Evolutionary conservation across 768 basidiomycete genomes (phyloP).

Genomic region (Tulasnella calospora): DNA sequence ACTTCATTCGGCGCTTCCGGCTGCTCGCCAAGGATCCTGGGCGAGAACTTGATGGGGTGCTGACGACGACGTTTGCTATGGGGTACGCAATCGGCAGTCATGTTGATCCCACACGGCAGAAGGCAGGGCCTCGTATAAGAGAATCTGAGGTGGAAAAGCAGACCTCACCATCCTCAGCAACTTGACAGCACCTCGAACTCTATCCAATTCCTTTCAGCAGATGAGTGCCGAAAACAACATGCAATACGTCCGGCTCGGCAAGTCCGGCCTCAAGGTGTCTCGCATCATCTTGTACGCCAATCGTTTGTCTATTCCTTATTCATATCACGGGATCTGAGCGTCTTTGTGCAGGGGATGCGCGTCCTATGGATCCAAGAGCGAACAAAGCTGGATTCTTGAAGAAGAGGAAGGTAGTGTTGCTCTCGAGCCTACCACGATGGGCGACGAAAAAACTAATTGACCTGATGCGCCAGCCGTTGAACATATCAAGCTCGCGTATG

Average conservation of each 20-base stretch:
- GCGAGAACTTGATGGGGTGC: not conserved
- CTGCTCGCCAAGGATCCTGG: not conserved
- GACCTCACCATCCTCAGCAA: not conserved
- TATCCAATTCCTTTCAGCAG: not conserved
- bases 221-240: not conserved
- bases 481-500: constrained; percentile 1
- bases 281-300: not conserved
- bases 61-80: not conserved
- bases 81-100: not conserved
- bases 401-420: not conserved
- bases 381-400: not conserved
- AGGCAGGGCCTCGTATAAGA: not conserved
- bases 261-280: constrained; percentile 10
- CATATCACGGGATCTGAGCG: not conserved
- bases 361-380: not conserved
- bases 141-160: not conserved
- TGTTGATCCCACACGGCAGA: not conserved
- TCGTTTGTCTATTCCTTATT: not conserved
- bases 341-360: not conserved
- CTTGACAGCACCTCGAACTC: not conserved
- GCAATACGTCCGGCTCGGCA: constrained; percentile 5
- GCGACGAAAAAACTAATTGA: not conserved
- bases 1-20: not conserved
- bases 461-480: not conserved
- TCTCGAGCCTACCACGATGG: not conserved